A percentile compares a stretch with the other conserved stretches of the same genome.
These are phyloP conservation scores for Chaetomium olivaceum DNA, from an alignment of 2,329 filamentous ascomycete species.

Conservation along the genomic window DNA sequence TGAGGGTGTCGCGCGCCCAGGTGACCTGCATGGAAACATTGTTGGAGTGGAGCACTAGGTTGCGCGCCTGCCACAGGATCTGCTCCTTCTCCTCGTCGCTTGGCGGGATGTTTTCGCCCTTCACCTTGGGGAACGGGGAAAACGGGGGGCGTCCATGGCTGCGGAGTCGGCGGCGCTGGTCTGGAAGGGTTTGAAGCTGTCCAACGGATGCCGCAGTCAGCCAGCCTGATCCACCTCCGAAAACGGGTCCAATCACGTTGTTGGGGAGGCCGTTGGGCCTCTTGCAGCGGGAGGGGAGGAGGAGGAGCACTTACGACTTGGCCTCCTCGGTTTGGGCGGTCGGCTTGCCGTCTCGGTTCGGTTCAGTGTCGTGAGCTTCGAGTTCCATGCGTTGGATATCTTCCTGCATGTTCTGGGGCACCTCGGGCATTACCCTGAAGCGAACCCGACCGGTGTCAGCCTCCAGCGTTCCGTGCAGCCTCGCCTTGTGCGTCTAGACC, in stretches of 20 bases:
- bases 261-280: background rate
- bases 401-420: constrained; percentile 94
- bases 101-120: constrained; percentile 84
- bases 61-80: constrained; percentile 79
- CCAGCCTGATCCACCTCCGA: constrained; percentile 21
- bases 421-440: constrained; percentile 85
- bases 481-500: constrained; percentile 11
- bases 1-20: constrained; percentile 91
- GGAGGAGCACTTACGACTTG: constrained; percentile 29
- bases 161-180: constrained; percentile 41
- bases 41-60: constrained; percentile 85
- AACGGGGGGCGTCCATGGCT: constrained; percentile 68
- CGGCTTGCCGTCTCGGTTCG: constrained; percentile 35
- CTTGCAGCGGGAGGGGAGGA: background rate
- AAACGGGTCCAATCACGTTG: constrained; percentile 21
- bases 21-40: constrained; percentile 95
- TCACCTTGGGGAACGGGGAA: constrained; percentile 87
- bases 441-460: constrained; percentile 43
- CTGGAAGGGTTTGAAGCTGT: constrained; percentile 47
- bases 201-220: constrained; percentile 24
- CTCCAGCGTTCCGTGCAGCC: constrained; percentile 24
- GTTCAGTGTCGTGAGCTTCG: constrained; percentile 61
- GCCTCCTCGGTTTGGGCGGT: constrained; percentile 30
- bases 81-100: constrained; percentile 93
- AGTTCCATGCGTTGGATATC: constrained; percentile 89